Evolutionary conservation across 2,329 filamentous ascomycete genomes (phyloP), one percentile per base, ranked within the genome.

Genomic region (Capronia epimyces): DNA sequence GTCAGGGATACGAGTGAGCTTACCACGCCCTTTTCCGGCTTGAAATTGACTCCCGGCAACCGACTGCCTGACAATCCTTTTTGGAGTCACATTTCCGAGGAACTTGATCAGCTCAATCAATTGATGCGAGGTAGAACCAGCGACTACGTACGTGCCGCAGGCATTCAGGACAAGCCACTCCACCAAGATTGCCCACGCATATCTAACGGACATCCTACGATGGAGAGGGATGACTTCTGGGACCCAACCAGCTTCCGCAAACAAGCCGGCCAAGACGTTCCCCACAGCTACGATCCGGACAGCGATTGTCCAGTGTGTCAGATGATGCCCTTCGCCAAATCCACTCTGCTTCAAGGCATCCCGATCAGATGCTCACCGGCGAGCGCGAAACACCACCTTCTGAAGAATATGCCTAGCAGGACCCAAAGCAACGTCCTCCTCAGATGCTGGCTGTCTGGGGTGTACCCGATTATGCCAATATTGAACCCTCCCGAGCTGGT

Each of bases 361-460:
- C 69, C 69, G 4, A 63, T 69, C 6, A 63, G 62, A 0, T 60
- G 60, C 9, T 61, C 64, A 36, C 64, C 65, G 12, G 65, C 62
- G 37, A 46, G 60, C 1, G 64, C 72, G 9, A 64, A 69, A 32
- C 63, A 66, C 2, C 66, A 72, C 24, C 69, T 72, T 66, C 63
- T 73, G 1, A 64, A 69, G 15, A 61, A 68, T 43, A 60, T 74
- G 9, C 72, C 72, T 6, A 68, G 69, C 1, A 69, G 67, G 58
- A 62, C 67, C 21, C 71, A 75, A 56, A 73, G 71, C 43, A 70
- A 74, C 57, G 67, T 74, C 16, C 58, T 75, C 13, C 73, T 73
- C 52, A 69, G 70, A 56, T 70, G 68, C 1, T 75, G 72, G 57
- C 70, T 74, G 65, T 71, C 70, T 21, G 71, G 71, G 1, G 61